phyloP scores from a whole-genome alignment of 192 early-diverging fungal genomes.

The Funneliformis geosporum region DNA sequence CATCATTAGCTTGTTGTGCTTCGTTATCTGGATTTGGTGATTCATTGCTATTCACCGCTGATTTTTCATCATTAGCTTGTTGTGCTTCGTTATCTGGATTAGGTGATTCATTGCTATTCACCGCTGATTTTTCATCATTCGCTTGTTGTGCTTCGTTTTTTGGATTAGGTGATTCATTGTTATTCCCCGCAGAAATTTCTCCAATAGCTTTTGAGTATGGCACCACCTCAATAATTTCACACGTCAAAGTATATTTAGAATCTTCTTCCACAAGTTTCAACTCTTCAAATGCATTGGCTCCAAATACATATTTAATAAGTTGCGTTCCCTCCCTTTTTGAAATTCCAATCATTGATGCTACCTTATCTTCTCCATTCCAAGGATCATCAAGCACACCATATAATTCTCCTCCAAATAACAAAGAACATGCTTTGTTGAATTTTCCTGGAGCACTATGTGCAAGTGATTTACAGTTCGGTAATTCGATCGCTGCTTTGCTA shows the following conservation, averaged over 20 bases:
- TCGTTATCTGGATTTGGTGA: no score
- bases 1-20: no score
- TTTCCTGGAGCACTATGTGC: conserved; percentile 43
- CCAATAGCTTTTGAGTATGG: not conserved
- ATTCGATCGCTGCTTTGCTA: conserved; percentile 45
- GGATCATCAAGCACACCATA: conserved; percentile 37
- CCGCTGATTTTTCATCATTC: no score
- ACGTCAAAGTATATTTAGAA: not conserved
- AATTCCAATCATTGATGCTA: conserved; percentile 36
- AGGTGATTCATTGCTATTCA: no score
- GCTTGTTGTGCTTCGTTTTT: no score
- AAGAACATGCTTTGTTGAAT: conserved; percentile 57
- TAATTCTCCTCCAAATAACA: conserved; percentile 50
- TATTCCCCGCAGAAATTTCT: not conserved
- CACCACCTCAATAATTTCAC: not conserved
- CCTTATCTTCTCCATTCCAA: conserved; percentile 28
- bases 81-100: no score
- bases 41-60: no score
- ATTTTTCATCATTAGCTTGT: no score
- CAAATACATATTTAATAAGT: not conserved
- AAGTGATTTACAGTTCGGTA: conserved; percentile 51
- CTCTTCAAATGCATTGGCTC: not conserved
- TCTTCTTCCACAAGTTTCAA: not conserved
- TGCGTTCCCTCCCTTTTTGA: not conserved
- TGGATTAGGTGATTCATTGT: no score